Conservation (phyloP, 2,329 filamentous ascomycete genomes). For the Fragosphaeria purpurea region DNA sequence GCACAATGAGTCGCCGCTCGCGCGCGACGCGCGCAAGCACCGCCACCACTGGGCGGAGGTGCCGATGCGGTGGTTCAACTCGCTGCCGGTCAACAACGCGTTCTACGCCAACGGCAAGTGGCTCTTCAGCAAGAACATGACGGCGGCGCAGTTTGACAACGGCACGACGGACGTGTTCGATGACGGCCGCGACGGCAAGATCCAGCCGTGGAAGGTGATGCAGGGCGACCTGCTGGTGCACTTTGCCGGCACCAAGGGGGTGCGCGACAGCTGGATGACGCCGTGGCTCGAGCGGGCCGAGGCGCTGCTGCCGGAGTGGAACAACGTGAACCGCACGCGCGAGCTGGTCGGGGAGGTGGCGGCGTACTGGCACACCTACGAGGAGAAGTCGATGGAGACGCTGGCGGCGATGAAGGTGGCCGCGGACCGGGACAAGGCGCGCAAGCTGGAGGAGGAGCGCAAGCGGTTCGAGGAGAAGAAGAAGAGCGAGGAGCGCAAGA, state of each 20-base stretch:
- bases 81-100: slow-evolving; percentile 23
- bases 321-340: slow-evolving; percentile 15
- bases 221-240: slow-evolving; percentile 20
- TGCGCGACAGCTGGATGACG: slow-evolving; percentile 23
- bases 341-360: slow-evolving; percentile 11
- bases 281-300: slow-evolving; percentile 20
- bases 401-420: slow-evolving; percentile 3
- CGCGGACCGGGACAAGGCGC: not conserved
- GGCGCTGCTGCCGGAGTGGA: slow-evolving; percentile 19
- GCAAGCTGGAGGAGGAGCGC: slow-evolving; percentile 3
- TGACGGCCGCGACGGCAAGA: slow-evolving; percentile 16
- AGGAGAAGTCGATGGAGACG: slow-evolving; percentile 6
- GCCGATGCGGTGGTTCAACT: slow-evolving; percentile 24
- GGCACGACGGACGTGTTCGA: slow-evolving; percentile 18
- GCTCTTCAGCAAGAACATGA: slow-evolving; percentile 20
- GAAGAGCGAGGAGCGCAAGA: slow-evolving; percentile 2
- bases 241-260: slow-evolving; percentile 20
- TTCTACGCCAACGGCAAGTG: slow-evolving; percentile 19
- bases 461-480: slow-evolving; percentile 8
- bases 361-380: slow-evolving; percentile 15
- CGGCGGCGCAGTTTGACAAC: slow-evolving; percentile 17
- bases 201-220: slow-evolving; percentile 23
- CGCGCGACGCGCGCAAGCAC: slow-evolving; percentile 11
- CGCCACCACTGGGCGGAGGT: slow-evolving; percentile 20
- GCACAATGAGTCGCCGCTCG: slow-evolving; percentile 17